Conservation (phyloP, 441 rosid species). For the Arabidopsis hybrid region DNA sequence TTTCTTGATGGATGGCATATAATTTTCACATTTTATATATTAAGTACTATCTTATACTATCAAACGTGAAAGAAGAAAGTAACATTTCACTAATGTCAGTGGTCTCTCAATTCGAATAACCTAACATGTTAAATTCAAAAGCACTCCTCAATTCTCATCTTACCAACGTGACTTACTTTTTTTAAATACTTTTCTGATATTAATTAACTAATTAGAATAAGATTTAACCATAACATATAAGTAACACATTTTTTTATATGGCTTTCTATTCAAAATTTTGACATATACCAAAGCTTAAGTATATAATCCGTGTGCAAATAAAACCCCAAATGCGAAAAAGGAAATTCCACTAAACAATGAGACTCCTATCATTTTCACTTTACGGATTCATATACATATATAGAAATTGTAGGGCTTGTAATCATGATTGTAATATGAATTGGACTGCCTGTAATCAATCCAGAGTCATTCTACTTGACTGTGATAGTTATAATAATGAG, state of each 20-base stretch:
- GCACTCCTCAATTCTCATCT: slow-evolving; percentile 32
- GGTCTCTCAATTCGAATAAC: slow-evolving; percentile 39
- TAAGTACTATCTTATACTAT: slow-evolving; percentile 11
- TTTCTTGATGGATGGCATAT: neutral
- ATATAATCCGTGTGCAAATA: slow-evolving; percentile 21
- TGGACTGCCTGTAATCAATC: neutral
- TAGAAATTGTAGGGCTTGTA: neutral
- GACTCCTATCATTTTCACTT: slow-evolving; percentile 24
- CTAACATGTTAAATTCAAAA: slow-evolving; percentile 36
- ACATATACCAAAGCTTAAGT: neutral
- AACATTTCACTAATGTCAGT: slow-evolving; percentile 43
- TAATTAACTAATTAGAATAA: neutral
- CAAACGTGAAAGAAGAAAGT: slow-evolving; percentile 36
- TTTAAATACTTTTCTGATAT: slow-evolving; percentile 15
- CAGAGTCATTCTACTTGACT: neutral
- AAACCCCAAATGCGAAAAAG: slow-evolving; percentile 21
- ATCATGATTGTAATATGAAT: neutral
- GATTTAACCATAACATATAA: neutral
- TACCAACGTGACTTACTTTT: slow-evolving; percentile 18
- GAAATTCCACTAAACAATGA: slow-evolving; percentile 32
- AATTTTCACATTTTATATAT: slow-evolving; percentile 1
- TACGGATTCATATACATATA: neutral
- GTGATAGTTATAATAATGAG: neutral
- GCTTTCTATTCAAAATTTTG: neutral
- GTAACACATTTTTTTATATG: neutral